Evolutionary conservation across 2,329 filamentous ascomycete genomes (phyloP).

Genomic region (Monilinia fructigena): DNA sequence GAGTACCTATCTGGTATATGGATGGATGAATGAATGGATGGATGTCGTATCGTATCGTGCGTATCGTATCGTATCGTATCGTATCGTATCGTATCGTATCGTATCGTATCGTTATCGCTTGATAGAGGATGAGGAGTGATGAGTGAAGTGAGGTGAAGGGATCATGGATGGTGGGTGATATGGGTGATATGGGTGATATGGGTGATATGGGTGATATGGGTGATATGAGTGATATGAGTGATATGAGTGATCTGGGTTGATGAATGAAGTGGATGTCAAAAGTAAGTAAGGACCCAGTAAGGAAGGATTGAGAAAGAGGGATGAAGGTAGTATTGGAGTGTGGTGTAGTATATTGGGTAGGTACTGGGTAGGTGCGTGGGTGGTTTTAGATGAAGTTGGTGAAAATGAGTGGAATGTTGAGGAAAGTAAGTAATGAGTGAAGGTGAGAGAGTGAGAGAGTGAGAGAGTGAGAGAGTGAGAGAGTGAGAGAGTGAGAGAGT

Average conservation of each 20-base stretch:
- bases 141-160: neutral
- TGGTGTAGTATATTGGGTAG: too few species aligned
- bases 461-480: neutral
- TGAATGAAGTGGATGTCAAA: neutral
- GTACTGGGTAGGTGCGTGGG: too few species aligned
- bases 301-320: too few species aligned
- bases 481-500: too few species aligned
- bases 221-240: neutral
- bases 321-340: too few species aligned
- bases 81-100: neutral
- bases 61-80: neutral
- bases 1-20: too few species aligned
- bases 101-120: slow-evolving; percentile 8
- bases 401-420: too few species aligned
- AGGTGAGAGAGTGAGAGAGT: too few species aligned
- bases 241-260: neutral
- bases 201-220: neutral
- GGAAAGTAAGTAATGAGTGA: too few species aligned
- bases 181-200: neutral
- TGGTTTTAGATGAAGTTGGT: too few species aligned
- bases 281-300: too few species aligned
- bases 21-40: too few species aligned
- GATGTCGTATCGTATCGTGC: neutral
- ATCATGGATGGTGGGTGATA: neutral
- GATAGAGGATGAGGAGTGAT: neutral